These are phyloP conservation scores for Phytophthora melonis DNA, from an alignment of 352 stramenopile genomes.

Conservation along the genomic window DNA sequence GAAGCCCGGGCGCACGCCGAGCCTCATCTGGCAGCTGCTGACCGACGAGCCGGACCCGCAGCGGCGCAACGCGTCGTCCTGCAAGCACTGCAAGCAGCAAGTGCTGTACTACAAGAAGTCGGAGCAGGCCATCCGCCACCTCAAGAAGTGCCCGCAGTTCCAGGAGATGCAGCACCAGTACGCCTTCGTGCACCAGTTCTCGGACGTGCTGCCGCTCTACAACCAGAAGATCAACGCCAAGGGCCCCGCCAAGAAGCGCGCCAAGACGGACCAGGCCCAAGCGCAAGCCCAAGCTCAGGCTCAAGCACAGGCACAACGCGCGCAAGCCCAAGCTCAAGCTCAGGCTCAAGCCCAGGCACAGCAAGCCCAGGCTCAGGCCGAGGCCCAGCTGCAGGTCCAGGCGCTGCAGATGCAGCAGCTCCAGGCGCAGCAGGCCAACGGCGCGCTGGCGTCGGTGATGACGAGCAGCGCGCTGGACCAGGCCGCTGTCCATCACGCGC, in stretches of 20 bases:
- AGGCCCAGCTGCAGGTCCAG: constrained; percentile 25
- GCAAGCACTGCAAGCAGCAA: constrained; percentile 89
- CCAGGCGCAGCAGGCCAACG: constrained; percentile 25
- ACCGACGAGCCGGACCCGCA: constrained; percentile 85
- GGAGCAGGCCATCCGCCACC: constrained; percentile 82
- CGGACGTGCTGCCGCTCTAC: constrained; percentile 83
- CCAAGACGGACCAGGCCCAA: constrained; percentile 46
- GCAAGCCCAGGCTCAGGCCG: background rate
- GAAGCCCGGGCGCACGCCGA: constrained; percentile 69
- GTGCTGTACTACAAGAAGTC: constrained; percentile 91
- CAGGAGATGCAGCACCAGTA: constrained; percentile 87
- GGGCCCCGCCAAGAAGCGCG: constrained; percentile 66
- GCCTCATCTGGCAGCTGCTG: constrained; percentile 84
- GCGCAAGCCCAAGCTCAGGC: constrained; percentile 5
- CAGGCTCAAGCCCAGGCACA: constrained; percentile 24
- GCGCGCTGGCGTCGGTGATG: constrained; percentile 24
- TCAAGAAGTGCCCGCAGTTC: constrained; percentile 85
- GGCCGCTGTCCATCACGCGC: constrained; percentile 65
- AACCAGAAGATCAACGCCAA: constrained; percentile 87
- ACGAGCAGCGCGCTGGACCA: constrained; percentile 52
- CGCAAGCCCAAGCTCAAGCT: background rate
- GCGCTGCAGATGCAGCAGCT: constrained; percentile 18
- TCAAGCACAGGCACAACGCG: constrained; percentile 10
- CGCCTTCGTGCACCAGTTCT: constrained; percentile 81
- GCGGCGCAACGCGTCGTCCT: constrained; percentile 74